Conservation (phyloP, 495 filamentous ascomycete species). For the Aspergillus saccharolyticus region DNA sequence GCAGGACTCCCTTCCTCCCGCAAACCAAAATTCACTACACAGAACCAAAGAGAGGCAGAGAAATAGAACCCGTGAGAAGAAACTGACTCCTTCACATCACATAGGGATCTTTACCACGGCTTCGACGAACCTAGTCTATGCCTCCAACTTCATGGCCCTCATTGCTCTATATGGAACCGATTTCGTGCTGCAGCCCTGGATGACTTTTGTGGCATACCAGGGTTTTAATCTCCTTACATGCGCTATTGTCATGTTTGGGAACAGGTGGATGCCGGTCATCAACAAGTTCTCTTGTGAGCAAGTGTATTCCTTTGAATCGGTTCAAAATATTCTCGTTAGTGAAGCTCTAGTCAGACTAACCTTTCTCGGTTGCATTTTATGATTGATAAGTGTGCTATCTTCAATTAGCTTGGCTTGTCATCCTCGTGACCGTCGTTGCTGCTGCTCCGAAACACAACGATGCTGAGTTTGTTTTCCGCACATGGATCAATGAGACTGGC, state of each 20-base stretch:
- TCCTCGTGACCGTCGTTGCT: conserved; percentile 65
- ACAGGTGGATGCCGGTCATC: conserved; percentile 30
- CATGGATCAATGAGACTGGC: conserved; percentile 62
- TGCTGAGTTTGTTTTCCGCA: conserved; percentile 56
- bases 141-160: conserved; percentile 30
- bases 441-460: conserved; percentile 48
- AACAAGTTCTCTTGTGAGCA: conserved; percentile 35
- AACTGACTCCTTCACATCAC: no score
- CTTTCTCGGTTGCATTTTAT: not conserved
- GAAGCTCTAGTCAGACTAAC: not conserved
- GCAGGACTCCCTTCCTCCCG: no score
- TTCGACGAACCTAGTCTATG: conserved; percentile 39
- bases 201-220: conserved; percentile 35
- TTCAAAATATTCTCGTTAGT: not conserved
- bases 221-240: conserved; percentile 29
- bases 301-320: not conserved
- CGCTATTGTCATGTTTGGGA: conserved; percentile 33
- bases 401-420: conserved; percentile 57
- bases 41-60: no score
- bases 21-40: not conserved
- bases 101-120: conserved; percentile 40
- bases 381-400: conserved; percentile 50
- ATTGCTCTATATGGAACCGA: conserved; percentile 33
- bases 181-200: conserved; percentile 33
- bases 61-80: no score